Conservation (phyloP, 2,329 filamentous ascomycete species). For the Botrytis fabae region DNA sequence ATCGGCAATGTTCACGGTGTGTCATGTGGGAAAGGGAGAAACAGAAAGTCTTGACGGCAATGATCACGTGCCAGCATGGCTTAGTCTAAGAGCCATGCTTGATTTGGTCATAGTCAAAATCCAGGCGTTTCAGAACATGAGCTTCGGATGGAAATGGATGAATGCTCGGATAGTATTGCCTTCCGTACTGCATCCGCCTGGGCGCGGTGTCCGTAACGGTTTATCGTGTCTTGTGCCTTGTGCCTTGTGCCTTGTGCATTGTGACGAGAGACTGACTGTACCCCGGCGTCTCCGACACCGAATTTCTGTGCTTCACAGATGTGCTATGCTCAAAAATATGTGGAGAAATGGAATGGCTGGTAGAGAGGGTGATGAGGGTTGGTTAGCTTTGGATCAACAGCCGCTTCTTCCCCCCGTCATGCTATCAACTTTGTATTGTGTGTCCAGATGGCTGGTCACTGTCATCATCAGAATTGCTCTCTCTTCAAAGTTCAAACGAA, state of each 20-base stretch:
- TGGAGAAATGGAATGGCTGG: not conserved
- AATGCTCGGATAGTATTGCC: not conserved
- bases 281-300: too few relatives aligned
- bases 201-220: not conserved
- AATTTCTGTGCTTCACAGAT: not conserved
- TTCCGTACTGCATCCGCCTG: not conserved
- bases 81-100: not conserved
- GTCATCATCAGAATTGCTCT: not conserved
- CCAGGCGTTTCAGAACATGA: constrained; percentile 6
- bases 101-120: not conserved
- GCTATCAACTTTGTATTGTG: not conserved
- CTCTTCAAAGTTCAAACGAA: not conserved
- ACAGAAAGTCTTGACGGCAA: not conserved
- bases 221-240: not conserved
- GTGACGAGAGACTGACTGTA: not conserved
- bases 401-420: not conserved
- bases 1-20: not conserved
- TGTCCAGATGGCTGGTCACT: not conserved
- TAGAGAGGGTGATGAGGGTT: too few relatives aligned
- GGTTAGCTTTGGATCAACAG: not conserved
- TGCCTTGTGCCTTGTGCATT: too few relatives aligned
- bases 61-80: not conserved
- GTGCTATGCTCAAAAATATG: not conserved
- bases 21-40: not conserved
- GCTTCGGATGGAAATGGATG: not conserved